Conservation (phyloP, 768 basidiomycete genomes). For the Phylloporus rhodoxanthus region DNA sequence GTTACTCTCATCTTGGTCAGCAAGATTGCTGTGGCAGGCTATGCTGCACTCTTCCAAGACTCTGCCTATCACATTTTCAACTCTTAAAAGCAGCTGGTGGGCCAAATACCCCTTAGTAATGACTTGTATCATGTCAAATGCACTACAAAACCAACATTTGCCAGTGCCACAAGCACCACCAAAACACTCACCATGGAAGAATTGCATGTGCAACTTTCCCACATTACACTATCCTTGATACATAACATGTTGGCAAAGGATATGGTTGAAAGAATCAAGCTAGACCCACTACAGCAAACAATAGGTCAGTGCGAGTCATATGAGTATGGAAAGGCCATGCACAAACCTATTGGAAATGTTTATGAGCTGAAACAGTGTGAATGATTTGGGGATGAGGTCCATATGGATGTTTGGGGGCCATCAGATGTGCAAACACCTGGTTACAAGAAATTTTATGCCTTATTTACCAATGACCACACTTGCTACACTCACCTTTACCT, state of each 20-base stretch:
- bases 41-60: too few species aligned
- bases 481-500: too few species aligned
- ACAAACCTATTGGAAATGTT: too few species aligned
- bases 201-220: background rate
- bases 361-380: background rate
- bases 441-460: slow-evolving; percentile 3
- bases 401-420: slow-evolving; percentile 8
- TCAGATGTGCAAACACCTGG: background rate
- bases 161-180: too few species aligned
- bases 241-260: slow-evolving; percentile 4
- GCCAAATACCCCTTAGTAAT: too few species aligned
- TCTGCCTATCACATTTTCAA: too few species aligned
- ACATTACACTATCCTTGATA: slow-evolving; percentile 1
- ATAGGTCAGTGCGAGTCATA: slow-evolving; percentile 12
- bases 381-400: slow-evolving; percentile 7
- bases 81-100: too few species aligned
- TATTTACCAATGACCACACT: slow-evolving; percentile 9
- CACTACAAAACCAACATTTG: too few species aligned
- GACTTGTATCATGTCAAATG: too few species aligned
- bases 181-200: background rate
- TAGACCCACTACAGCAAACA: background rate
- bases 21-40: too few species aligned
- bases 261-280: slow-evolving; percentile 1
- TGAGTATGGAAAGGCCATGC: slow-evolving; percentile 5
- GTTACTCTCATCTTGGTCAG: too few species aligned